phyloP scores from a whole-genome alignment of 495 filamentous ascomycete species.

The Aspergillus coremiiformis region DNA sequence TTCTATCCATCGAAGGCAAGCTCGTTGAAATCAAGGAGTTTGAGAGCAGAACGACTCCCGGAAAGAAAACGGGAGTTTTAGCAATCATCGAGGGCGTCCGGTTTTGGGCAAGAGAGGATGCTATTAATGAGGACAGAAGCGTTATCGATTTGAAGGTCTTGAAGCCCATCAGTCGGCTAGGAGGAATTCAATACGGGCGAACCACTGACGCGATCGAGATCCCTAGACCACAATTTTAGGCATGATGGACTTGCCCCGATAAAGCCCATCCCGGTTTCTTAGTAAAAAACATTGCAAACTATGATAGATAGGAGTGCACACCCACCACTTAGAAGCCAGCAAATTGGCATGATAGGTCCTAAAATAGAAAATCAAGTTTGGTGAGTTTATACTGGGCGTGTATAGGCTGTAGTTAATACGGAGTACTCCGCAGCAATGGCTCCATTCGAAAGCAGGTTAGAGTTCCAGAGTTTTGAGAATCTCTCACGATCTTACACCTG shows the following conservation, averaged over 20 bases:
- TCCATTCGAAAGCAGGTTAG: too few species aligned
- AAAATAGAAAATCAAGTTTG: too few species aligned
- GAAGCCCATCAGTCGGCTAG: conserved; percentile 68
- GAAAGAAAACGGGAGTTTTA: conserved; percentile 65
- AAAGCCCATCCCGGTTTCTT: too few species aligned
- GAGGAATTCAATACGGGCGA: conserved; percentile 77
- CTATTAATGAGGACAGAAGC: conserved; percentile 67
- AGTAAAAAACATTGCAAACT: neutral
- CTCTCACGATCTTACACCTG: too few species aligned
- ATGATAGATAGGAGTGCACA: neutral
- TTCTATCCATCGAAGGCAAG: conserved; percentile 75
- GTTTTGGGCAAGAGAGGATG: conserved; percentile 89
- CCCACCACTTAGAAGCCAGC: neutral
- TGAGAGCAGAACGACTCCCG: conserved; percentile 57
- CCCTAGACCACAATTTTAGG: conserved; percentile 48
- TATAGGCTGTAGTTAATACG: too few species aligned
- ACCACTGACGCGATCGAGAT: conserved; percentile 69
- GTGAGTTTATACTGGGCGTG: neutral
- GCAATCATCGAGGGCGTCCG: conserved; percentile 76
- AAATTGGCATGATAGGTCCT: neutral
- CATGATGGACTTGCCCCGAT: neutral
- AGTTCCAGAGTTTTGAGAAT: too few species aligned
- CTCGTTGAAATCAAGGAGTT: conserved; percentile 69
- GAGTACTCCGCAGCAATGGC: too few species aligned
- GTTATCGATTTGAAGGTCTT: conserved; percentile 63